Base-by-base conservation (phyloP, 176 grass and related monocot species). In the Oryza australiensis region DNA sequence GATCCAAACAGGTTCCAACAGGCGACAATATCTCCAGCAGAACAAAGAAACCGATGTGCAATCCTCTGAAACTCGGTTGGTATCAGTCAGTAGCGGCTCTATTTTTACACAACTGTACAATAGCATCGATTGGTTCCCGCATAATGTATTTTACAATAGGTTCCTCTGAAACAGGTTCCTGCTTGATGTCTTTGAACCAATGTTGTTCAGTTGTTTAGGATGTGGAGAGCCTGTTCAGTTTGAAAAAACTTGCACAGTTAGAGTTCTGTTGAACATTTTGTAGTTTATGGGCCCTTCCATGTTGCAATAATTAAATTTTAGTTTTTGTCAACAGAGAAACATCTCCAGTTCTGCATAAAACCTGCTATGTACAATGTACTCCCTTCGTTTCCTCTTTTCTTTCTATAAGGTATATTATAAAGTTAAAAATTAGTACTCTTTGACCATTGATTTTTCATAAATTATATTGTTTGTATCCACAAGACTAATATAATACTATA, bases 1-100 rank as follows among this genome's bases (percentile, higher is more conserved):
- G 92, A 94, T 63, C 81, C 86, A 0, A 91, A 13, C 77, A 91
- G 81, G 73, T 87, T 89, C 82, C 89, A 89, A 35, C 89, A 76
- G 46, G 89, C 84, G 8, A 87, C 88, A 0, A 75, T 89, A 82
- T 69, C 92, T 72, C 75, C 90, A 0, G 81, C 46, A 55, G 84
- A 93, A 86, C 73, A 84, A 72, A 86, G 79, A 74, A 75, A 20
- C 42, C 66, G 86, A 74, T 94, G 95, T 33, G 53, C 78, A 4
- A 93, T 91, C 64, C 85, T 94, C 41, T 97, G 87, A 94, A 62
- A 70, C 35, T 35, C 35, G 51, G 77, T 66, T 26, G 73, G 38
- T n/a, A 12, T 34, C 49, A 41, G 55, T 16, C 73, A 63, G 33
- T 48, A 37, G 34, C 48, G 45, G 33, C 77, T 77, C 80, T 12